Conservation (phyloP, 2,329 filamentous ascomycete species). For the Calonectria hongkongensis region DNA sequence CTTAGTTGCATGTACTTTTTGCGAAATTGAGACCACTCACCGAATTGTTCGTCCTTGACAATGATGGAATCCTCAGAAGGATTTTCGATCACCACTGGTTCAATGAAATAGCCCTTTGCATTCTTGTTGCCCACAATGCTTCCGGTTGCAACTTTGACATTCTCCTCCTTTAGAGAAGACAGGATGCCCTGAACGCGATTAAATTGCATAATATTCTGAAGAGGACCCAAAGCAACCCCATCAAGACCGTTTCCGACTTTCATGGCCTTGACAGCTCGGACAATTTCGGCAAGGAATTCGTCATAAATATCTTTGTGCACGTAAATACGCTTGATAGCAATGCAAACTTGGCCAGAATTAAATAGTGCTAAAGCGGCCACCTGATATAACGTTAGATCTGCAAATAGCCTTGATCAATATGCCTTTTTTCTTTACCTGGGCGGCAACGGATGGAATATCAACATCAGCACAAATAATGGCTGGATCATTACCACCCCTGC, state of each 20-base stretch:
- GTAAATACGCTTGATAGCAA: constrained; percentile 73
- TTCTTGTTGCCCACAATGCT: not conserved
- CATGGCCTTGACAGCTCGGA: constrained; percentile 66
- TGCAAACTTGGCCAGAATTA: constrained; percentile 42
- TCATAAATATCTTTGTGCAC: constrained; percentile 73
- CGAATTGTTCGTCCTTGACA: constrained; percentile 70
- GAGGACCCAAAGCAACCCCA: constrained; percentile 67
- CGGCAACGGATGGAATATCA: constrained; percentile 62
- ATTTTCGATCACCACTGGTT: constrained; percentile 47
- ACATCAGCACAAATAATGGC: constrained; percentile 64
- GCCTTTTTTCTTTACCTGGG: constrained; percentile 61
- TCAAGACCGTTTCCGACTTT: constrained; percentile 66
- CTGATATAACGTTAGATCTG: not conserved
- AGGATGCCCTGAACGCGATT: constrained; percentile 32
- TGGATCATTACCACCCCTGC: constrained; percentile 42
- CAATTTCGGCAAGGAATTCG: constrained; percentile 64
- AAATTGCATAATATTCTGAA: constrained; percentile 76
- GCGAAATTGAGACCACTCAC: constrained; percentile 42
- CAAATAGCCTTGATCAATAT: constrained; percentile 23
- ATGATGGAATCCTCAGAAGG: constrained; percentile 69
- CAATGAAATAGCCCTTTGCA: constrained; percentile 46
- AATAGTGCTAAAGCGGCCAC: constrained; percentile 27
- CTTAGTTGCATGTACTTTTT: not conserved
- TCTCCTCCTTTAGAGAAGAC: constrained; percentile 7
- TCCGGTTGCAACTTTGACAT: constrained; percentile 14